phyloP scores from a whole-genome alignment of 768 basidiomycete genomes.

The Phylloporus sp. region DNA sequence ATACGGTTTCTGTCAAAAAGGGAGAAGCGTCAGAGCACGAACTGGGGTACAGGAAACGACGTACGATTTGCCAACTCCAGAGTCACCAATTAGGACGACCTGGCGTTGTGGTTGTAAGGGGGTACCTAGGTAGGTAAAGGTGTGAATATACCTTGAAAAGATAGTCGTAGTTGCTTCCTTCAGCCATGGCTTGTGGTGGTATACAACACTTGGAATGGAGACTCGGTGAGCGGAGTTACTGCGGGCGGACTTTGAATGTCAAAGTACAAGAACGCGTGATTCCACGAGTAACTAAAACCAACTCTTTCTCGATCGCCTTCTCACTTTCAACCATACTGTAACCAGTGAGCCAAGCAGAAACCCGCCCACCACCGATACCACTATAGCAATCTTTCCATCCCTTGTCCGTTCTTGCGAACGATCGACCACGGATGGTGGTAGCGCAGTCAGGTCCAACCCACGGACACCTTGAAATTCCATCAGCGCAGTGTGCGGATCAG shows the following conservation, averaged over 20 bases:
- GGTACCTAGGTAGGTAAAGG: neutral
- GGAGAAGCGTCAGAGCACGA: neutral
- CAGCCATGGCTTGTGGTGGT: slow-evolving; percentile 57
- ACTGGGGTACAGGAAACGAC: slow-evolving; percentile 35
- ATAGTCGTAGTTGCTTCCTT: slow-evolving; percentile 96
- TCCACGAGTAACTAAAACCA: too few species aligned
- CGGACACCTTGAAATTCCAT: slow-evolving; percentile 39
- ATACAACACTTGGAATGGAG: slow-evolving; percentile 7
- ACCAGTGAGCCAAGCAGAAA: slow-evolving; percentile 34
- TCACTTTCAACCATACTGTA: slow-evolving; percentile 13
- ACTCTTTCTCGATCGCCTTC: slow-evolving; percentile 7
- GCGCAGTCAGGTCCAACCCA: slow-evolving; percentile 38
- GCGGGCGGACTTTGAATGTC: neutral
- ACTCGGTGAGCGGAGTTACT: too few species aligned
- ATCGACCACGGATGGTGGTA: slow-evolving; percentile 14
- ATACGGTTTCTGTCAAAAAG: slow-evolving; percentile 32
- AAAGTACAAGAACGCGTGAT: too few species aligned
- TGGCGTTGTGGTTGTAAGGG: slow-evolving; percentile 29
- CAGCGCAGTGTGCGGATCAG: slow-evolving; percentile 36
- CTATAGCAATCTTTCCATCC: slow-evolving; percentile 16
- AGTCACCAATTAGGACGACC: slow-evolving; percentile 99
- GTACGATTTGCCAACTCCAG: slow-evolving; percentile 99
- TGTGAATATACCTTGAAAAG: slow-evolving; percentile 80
- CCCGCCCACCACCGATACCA: slow-evolving; percentile 31
- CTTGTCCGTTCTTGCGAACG: slow-evolving; percentile 13